Evolutionary conservation across 768 basidiomycete genomes (phyloP), one percentile per base, ranked within the genome.

Genomic region (Psilocybe cubensis): DNA sequence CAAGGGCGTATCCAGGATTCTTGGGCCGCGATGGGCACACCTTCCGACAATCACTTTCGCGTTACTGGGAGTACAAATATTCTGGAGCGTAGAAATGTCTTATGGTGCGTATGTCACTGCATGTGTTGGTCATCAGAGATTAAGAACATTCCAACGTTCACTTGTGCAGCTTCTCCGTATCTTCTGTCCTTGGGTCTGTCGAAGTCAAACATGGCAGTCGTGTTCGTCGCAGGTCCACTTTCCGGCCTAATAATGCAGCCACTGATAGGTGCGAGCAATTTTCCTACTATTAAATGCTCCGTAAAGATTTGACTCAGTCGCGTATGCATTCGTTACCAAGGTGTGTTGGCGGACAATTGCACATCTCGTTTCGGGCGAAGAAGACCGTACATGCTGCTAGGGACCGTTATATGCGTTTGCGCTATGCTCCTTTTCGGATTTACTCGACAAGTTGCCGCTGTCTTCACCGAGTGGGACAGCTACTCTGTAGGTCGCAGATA

Each of bases 21-120:
- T 80, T 5, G 91, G 92, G 0, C 92, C 93, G 0, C 61, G 66
- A 58, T 92, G 87, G 86, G 68, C 81, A 0, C 85, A 83, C 45
- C 71, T 91, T 24, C 89, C 91, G 1, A 77, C 81, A 2, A 71
- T 96, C 35, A 96, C 94, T 0, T 66, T 94, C 6, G 90, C 92
- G 0, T 74, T 96, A 50, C 72, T 94, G 2, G 95, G 95, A 5
- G 86, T 96, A 0, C 91, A 93, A 69, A 85, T 94, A 58, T 84
- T 96, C 45, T 97, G 96, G 96, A 90, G 89, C 1, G 88, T 96
- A 11, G 95, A 97, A 67, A 95, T 97, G 92, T 89, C 92, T 0
- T 95, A 96, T 60, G 93, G 91, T 78, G 29, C 33, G 75, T 64
- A 7, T 33, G 12, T 74, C 53, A 31, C 65, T 48, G 10, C 47